Evolutionary conservation across 2,329 filamentous ascomycete species (phyloP).

Genomic region (Thermoascus crustaceus): DNA sequence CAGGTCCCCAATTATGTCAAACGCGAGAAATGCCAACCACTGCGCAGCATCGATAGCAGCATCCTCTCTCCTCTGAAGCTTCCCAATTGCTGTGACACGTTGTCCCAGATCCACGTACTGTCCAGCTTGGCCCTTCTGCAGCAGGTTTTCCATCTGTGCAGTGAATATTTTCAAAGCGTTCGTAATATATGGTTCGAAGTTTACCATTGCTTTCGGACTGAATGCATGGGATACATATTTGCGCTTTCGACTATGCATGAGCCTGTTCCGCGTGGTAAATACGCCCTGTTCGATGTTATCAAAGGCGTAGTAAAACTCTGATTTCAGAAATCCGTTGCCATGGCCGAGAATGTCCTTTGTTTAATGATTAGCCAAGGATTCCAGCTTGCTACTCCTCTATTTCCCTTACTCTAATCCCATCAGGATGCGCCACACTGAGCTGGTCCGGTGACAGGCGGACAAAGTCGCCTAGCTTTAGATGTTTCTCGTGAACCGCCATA

Average conservation of each 20-base stretch:
- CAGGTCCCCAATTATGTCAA: not conserved
- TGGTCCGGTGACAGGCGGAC: not conserved
- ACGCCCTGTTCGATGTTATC: constrained; percentile 25
- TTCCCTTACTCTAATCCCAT: not conserved
- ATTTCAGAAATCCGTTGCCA: constrained; percentile 28
- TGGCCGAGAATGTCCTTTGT: constrained; percentile 41
- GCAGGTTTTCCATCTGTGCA: constrained; percentile 12
- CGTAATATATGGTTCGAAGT: constrained; percentile 26
- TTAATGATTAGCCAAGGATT: not conserved
- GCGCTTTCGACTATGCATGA: constrained; percentile 26
- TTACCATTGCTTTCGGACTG: constrained; percentile 22
- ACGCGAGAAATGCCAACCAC: not conserved
- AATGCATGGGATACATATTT: constrained; percentile 29
- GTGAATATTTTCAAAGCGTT: constrained; percentile 15
- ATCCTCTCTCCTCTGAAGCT: not conserved
- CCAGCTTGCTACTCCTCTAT: no score
- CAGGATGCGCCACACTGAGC: not conserved
- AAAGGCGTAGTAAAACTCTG: constrained; percentile 26
- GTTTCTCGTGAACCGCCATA: not conserved
- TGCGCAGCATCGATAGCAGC: not conserved
- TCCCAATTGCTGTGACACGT: not conserved
- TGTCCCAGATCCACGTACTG: constrained; percentile 7
- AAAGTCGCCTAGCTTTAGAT: not conserved
- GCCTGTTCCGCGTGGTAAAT: constrained; percentile 26
- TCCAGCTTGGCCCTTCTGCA: constrained; percentile 5